Evolutionary conservation across 2,329 filamentous ascomycete genomes (phyloP).

Genomic region (Cercospora sojina): DNA sequence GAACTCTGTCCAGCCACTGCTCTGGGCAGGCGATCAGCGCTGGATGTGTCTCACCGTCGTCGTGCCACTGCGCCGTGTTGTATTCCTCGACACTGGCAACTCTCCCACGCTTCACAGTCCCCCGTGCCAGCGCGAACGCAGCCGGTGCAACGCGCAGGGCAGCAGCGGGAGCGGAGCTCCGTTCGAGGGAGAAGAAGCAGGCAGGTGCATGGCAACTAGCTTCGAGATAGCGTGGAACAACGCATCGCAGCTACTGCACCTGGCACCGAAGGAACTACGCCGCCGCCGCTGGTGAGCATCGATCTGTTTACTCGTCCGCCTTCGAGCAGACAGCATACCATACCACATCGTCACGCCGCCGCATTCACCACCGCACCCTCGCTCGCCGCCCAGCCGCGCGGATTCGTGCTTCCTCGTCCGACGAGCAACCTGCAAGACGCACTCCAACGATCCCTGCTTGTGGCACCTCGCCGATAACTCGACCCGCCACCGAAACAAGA

Average conservation of each 20-base stretch:
- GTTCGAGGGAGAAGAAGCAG: background rate
- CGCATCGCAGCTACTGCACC: background rate
- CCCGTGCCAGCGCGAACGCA: background rate
- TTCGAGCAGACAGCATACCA: background rate
- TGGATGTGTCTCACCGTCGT: background rate
- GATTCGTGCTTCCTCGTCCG: background rate
- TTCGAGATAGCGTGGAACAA: background rate
- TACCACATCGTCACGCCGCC: background rate
- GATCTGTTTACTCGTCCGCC: background rate
- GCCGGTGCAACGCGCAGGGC: background rate
- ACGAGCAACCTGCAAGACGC: background rate
- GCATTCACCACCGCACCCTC: background rate
- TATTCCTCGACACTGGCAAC: background rate
- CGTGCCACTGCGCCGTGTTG: background rate
- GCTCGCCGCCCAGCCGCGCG: background rate
- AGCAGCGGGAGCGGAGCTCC: background rate
- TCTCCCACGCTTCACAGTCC: background rate
- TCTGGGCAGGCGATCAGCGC: background rate
- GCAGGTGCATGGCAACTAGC: background rate
- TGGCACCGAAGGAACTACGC: background rate
- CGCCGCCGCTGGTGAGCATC: background rate
- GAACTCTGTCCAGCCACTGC: conserved; percentile 8
- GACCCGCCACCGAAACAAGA: conserved; percentile 10
- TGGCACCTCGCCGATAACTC: conserved; percentile 8
- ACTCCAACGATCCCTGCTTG: conserved; percentile 12